phyloP scores from a whole-genome alignment of 2,329 filamentous ascomycete genomes.

The Aspergillus glaucus region DNA sequence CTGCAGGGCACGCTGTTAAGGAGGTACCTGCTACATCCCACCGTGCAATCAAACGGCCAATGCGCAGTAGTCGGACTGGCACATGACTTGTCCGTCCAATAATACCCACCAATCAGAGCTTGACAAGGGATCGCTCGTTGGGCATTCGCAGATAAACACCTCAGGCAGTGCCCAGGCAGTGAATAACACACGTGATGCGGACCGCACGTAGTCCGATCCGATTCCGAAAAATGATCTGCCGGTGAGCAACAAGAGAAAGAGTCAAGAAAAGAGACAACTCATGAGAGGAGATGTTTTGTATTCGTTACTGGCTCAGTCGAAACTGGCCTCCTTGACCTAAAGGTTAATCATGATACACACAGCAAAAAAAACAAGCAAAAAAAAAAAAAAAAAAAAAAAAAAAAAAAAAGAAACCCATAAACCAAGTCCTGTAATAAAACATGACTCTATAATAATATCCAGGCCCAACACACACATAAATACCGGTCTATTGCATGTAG shows the following conservation, averaged over 20 bases:
- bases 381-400: constrained; percentile 12
- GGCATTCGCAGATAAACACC: background rate
- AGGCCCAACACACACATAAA: constrained; percentile 17
- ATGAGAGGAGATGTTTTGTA: constrained; percentile 20
- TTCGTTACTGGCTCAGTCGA: constrained; percentile 17
- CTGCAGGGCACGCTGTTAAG: background rate
- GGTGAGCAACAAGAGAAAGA: background rate
- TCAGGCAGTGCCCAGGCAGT: background rate
- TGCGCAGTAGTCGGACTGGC: background rate
- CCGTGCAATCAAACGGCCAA: background rate
- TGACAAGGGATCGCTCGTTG: background rate
- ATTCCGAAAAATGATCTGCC: background rate
- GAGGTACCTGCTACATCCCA: background rate
- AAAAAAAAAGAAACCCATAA: constrained; percentile 12
- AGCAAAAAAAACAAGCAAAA: constrained; percentile 12
- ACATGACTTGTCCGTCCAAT: background rate
- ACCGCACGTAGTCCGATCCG: background rate
- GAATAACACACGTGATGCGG: background rate
- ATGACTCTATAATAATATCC: constrained; percentile 22
- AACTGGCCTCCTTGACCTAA: constrained; percentile 6
- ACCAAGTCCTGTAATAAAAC: constrained; percentile 11
- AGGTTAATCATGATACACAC: constrained; percentile 18
- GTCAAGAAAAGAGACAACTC: background rate
- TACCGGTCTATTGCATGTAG: constrained; percentile 29
- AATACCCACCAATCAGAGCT: background rate